These are phyloP conservation scores for Hordeum vulgare DNA, from an alignment of 176 grass and related monocot species.

Conservation along the genomic window MorexV3_pseudomolecules_assembly NC_058519.1:553941261-553941760, in stretches of 20 bases:
- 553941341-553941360: conserved; percentile 80
- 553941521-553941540: not conserved
- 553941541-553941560: not conserved
- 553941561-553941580: not conserved
- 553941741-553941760: not conserved
- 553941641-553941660: not conserved
- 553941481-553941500: not conserved
- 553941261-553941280: conserved; percentile 26
- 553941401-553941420: conserved; percentile 56
- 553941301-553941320: conserved; percentile 93
- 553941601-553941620: not conserved
- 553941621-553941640: not conserved
- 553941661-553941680: not conserved
- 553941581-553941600: not conserved
- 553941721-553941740: not conserved
- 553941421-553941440: not conserved
- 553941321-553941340: conserved; percentile 88
- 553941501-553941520: conserved; percentile 14
- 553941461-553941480: conserved; percentile 2
- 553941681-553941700: not conserved
- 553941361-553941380: conserved; percentile 96
- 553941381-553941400: conserved; percentile 91
- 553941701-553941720: not conserved
- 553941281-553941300: conserved; percentile 30
- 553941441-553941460: not conserved